A percentile compares a stretch with the other conserved stretches of the same genome.
These are phyloP conservation scores for Psidium friedrichsthalianum DNA, from an alignment of 345 rosid genomes.

Conservation along the genomic window DNA sequence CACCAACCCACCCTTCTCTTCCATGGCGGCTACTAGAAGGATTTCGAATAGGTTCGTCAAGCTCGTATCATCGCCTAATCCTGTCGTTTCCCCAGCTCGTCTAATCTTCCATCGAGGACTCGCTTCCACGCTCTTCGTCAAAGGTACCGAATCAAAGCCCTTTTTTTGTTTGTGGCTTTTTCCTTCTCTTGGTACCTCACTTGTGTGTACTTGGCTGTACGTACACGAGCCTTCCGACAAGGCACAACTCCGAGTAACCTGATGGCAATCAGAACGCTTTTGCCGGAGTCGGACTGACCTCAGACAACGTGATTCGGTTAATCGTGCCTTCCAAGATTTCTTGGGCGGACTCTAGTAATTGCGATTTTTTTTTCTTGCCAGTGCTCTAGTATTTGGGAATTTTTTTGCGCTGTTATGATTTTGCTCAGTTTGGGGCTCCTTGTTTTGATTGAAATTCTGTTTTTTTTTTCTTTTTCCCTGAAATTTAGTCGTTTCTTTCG, in stretches of 20 bases:
- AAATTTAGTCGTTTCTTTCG: neutral
- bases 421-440: neutral
- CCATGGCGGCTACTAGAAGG: constrained; percentile 17
- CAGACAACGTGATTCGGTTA: neutral
- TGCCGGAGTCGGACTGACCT: neutral
- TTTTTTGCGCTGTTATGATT: neutral
- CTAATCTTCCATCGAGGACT: constrained; percentile 14
- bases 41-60: neutral
- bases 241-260: neutral
- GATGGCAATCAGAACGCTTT: neutral
- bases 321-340: neutral
- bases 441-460: neutral
- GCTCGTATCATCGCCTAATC: neutral
- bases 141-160: constrained; percentile 7
- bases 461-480: too few relatives aligned
- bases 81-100: neutral
- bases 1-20: neutral
- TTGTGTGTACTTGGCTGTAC: neutral
- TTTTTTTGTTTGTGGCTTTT: neutral
- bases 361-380: neutral
- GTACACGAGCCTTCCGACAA: neutral
- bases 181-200: neutral
- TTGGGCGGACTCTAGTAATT: neutral
- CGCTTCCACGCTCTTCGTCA: constrained; percentile 23
- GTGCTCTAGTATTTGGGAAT: neutral